A percentile compares a stretch with the other conserved stretches of the same genome.
phyloP scores from a whole-genome alignment of 2,329 filamentous ascomycete genomes.

The Cytospora leucostoma region DNA sequence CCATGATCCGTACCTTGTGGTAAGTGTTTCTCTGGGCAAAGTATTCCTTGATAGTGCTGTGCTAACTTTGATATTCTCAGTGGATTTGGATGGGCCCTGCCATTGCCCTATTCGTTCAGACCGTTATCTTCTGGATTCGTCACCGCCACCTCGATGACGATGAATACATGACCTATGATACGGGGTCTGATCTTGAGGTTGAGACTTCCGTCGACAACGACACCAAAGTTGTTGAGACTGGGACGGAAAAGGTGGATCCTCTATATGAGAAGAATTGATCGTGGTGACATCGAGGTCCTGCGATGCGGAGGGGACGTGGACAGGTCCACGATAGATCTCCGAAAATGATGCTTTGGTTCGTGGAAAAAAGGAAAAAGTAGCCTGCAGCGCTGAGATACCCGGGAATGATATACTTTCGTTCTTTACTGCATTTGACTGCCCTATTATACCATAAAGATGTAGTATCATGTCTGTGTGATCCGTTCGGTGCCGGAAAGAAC shows the following conservation, averaged over 20 bases:
- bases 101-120: conserved; percentile 50
- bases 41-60: no score
- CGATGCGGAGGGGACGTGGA: no score
- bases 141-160: conserved; percentile 51
- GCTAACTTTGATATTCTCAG: conserved; percentile 12
- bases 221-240: not conserved
- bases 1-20: conserved; percentile 45
- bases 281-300: no score
- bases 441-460: no score
- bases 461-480: no score
- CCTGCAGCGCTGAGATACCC: not conserved
- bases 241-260: not conserved
- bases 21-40: conserved; percentile 13
- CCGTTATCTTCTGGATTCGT: conserved; percentile 49
- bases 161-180: conserved; percentile 42
- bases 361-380: not conserved
- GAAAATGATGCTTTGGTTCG: no score
- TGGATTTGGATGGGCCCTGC: conserved; percentile 49
- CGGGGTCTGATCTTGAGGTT: conserved; percentile 26
- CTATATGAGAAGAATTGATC: not conserved
- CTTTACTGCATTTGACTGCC: no score
- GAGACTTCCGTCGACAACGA: not conserved
- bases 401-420: no score
- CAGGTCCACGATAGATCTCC: not conserved
- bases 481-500: no score